Percentiles rank a stretch among this genome's conserved stretches.
phyloP scores from a whole-genome alignment of 495 filamentous ascomycete genomes.

The Xylaria cubensis region DNA sequence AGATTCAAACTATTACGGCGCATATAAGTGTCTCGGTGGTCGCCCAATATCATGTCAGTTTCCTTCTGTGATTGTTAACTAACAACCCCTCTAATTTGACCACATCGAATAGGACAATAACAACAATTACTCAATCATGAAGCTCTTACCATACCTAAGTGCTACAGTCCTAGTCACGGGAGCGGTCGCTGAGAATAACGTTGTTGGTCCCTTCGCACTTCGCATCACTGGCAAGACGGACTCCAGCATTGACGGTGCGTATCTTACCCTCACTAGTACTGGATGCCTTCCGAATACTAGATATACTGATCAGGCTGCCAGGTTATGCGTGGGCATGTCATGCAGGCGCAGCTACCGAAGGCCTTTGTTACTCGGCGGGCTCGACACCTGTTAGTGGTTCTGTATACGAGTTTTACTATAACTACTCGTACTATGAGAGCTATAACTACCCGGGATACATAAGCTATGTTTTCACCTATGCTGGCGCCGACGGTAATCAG shows the following conservation, averaged over 20 bases:
- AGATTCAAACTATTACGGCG: neutral
- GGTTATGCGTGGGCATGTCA: conserved; percentile 35
- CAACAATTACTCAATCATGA: conserved; percentile 1
- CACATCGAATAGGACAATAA: neutral
- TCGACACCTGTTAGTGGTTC: conserved; percentile 23
- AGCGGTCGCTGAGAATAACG: conserved; percentile 25
- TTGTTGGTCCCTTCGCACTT: conserved; percentile 35
- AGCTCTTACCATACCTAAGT: neutral
- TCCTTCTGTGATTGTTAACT: neutral
- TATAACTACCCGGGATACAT: conserved; percentile 13
- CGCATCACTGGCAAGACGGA: conserved; percentile 33
- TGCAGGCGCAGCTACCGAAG: conserved; percentile 34
- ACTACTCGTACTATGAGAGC: conserved; percentile 15
- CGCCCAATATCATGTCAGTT: neutral
- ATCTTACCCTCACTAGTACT: neutral
- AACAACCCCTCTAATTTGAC: neutral
- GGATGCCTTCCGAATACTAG: neutral
- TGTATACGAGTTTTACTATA: conserved; percentile 28
- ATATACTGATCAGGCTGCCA: conserved; percentile 9
- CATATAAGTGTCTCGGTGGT: conserved; percentile 12
- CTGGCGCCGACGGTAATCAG: neutral
- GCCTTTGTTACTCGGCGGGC: conserved; percentile 33
- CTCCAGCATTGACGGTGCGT: conserved; percentile 33
- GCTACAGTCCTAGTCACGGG: neutral
- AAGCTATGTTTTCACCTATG: conserved; percentile 20